Evolutionary conservation across 78 protist genomes (phyloP), one percentile per base, ranked within the genome.

Genomic region (Chrysochromulina parva): DNA sequence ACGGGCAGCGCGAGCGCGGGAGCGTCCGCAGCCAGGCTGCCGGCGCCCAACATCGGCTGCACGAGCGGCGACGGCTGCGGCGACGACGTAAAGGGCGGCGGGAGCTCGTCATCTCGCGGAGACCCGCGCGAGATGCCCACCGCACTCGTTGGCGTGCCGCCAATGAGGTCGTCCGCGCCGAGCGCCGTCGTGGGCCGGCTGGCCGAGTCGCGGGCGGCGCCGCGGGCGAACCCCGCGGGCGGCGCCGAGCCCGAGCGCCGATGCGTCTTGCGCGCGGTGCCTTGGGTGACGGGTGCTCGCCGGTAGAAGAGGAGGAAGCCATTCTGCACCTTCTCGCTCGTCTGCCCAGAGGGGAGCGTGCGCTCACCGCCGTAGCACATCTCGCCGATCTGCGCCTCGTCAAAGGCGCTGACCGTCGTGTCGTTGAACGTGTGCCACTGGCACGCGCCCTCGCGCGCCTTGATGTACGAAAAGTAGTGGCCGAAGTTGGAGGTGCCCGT

Each of bases 401-500:
- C 55, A 19, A 74, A 74, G 10, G 16, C 28, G 24, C 9, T 65
- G 71, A 65, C 71, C 71, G 9, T 9, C 26, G 26, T 19, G 82
- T 74, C 82, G 55, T 74, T 74, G 82, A 74, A 48, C 55, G 3
- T 19, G 57, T 13, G 3, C 82, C 82, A 74, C 58, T 3, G 1
- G 3, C 22, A 11, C 5, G 78, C 78, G 13, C 55, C 57, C 14
- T 74, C 89, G 69, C 95, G 92, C 47, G 92, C 93, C 47, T 91
- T 69, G 76, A 94, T 93, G 88, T 69, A 95, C 17, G 95, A 89
- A n/a, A 93, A 95, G 89, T 96, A 96, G 54, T 96, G 97, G 59
- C 97, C 97, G 7, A 82, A 71, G 59, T 93, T 94, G 0, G 96
- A 91, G 24, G 94, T 91, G 71, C 97, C 97, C 50, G 92, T 60